Evolutionary conservation across 169 alveolate species (phyloP).

Genomic region (Perkinsus olseni): DNA sequence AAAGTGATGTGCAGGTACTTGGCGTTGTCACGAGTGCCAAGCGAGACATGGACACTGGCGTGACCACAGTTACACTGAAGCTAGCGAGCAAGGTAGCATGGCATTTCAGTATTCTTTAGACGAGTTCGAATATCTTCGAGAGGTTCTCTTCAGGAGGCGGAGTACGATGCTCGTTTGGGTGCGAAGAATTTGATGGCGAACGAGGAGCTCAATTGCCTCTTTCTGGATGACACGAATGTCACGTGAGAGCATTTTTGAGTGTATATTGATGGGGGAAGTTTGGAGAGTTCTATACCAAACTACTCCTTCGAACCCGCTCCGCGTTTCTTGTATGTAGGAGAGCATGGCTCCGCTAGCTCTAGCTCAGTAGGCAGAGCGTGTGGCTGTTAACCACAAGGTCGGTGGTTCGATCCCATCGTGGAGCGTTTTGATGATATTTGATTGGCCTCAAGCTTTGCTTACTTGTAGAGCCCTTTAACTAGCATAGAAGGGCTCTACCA

Average conservation of each 20-base stretch:
- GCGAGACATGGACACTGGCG: background rate
- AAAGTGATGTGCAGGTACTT: background rate
- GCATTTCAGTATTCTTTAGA: too few species aligned
- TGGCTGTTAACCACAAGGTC: slow-evolving; percentile 3
- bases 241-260: background rate
- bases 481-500: too few species aligned
- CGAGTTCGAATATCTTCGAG: background rate
- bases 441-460: too few species aligned
- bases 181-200: background rate
- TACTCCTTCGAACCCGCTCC: too few species aligned
- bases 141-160: background rate
- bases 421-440: background rate
- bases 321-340: too few species aligned
- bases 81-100: background rate
- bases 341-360: background rate
- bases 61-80: background rate
- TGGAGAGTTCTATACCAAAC: too few species aligned
- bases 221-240: background rate
- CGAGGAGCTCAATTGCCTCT: background rate
- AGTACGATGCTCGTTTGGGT: background rate
- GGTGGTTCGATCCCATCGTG: background rate
- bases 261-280: background rate
- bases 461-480: too few species aligned
- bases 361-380: background rate
- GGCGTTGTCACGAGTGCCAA: background rate